These are phyloP conservation scores for Delitschia confertaspora DNA, from an alignment of 495 filamentous ascomycete species.

Conservation along the genomic window DNA sequence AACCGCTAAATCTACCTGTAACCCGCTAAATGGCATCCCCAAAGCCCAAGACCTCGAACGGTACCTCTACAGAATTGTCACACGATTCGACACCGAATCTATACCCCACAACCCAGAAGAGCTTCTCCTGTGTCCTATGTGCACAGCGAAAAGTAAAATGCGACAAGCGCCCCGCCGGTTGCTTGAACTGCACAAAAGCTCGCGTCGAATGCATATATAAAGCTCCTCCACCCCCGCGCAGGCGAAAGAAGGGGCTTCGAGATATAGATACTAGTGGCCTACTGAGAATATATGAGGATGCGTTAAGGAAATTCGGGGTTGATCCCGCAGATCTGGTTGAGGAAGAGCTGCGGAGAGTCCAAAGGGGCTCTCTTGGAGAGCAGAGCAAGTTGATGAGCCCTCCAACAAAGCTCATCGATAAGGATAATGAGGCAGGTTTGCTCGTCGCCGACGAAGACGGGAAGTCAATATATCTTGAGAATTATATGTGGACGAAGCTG, in stretches of 20 bases:
- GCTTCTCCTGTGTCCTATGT: slow-evolving; percentile 26
- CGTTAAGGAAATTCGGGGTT: slow-evolving; percentile 16
- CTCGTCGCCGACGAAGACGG: slow-evolving; percentile 7
- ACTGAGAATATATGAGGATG: slow-evolving; percentile 20
- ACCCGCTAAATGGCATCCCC: too few species aligned
- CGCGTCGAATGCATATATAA: slow-evolving; percentile 23
- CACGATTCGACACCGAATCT: too few species aligned
- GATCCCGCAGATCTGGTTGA: slow-evolving; percentile 14
- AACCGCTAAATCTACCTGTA: too few species aligned
- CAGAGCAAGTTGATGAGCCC: neutral
- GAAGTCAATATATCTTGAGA: slow-evolving; percentile 23
- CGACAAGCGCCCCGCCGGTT: slow-evolving; percentile 20
- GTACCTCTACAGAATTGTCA: too few species aligned
- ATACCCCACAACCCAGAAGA: slow-evolving; percentile 4
- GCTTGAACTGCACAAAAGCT: slow-evolving; percentile 17
- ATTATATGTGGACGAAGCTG: slow-evolving; percentile 19
- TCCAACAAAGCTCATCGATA: neutral
- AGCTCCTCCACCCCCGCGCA: slow-evolving; percentile 17
- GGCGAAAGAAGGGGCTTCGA: slow-evolving; percentile 12
- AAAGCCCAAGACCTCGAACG: too few species aligned
- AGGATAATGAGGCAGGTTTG: slow-evolving; percentile 6
- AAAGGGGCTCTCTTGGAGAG: neutral
- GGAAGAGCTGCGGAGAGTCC: slow-evolving; percentile 1
- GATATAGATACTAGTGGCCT: slow-evolving; percentile 16
- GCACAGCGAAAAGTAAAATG: slow-evolving; percentile 26